These are phyloP conservation scores for Exserohilum turcica DNA, from an alignment of 2,329 filamentous ascomycete genomes.

Conservation along the genomic window DNA sequence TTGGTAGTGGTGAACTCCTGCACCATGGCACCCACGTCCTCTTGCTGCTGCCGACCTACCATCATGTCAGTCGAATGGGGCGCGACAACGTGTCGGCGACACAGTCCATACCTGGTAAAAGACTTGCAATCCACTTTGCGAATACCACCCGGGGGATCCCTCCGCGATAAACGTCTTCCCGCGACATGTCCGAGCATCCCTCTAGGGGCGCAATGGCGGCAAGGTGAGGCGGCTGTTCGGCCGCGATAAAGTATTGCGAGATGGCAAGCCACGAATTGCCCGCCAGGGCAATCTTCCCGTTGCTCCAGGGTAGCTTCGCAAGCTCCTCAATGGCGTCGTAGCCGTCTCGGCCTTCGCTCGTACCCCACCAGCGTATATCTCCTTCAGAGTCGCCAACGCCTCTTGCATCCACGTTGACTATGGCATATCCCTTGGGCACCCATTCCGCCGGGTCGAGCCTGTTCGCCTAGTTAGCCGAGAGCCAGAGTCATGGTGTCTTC, in stretches of 20 bases:
- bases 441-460: constrained; percentile 47
- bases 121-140: too few relatives aligned
- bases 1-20: too few relatives aligned
- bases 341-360: constrained; percentile 49
- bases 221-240: not conserved
- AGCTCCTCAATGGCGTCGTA: constrained; percentile 46
- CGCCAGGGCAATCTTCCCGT: not conserved
- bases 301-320: not conserved
- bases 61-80: too few relatives aligned
- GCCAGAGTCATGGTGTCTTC: too few relatives aligned
- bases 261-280: not conserved
- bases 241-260: not conserved
- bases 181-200: too few relatives aligned
- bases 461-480: too few relatives aligned
- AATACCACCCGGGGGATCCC: too few relatives aligned
- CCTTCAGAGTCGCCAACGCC: constrained; percentile 40
- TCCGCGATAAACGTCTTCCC: too few relatives aligned
- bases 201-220: not conserved
- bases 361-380: constrained; percentile 3
- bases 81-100: too few relatives aligned
- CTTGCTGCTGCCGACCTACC: too few relatives aligned
- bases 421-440: constrained; percentile 37
- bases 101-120: too few relatives aligned
- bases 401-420: constrained; percentile 37
- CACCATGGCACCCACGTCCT: too few relatives aligned